Base-by-base conservation (phyloP, 2,329 filamentous ascomycete genomes). In the Lasiodiplodia citricola region DNA sequence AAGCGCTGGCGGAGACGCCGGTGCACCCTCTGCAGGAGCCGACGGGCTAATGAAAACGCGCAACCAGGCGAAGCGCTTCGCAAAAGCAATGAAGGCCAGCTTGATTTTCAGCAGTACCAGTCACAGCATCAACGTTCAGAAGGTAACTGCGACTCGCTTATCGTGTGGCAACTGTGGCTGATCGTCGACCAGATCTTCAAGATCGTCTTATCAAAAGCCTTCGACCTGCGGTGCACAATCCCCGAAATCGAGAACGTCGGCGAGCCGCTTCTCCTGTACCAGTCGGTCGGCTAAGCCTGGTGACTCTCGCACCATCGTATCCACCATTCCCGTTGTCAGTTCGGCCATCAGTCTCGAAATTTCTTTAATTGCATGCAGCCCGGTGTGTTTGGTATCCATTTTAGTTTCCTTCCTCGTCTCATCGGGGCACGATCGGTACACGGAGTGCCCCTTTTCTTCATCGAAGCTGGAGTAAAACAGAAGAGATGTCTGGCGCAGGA, bases 101-200 rank as follows among this genome's bases (percentile, higher is more conserved):
- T 86, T 99, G 76, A 98, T 99, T 77, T 99, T 99, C 82, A 97
- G 94, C 83, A 98, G 95, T 82, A 99, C 96, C 67, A 97, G 94
- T 80, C 96, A 99, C 83, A 97, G 94, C 81, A 99, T 99, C 86
- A 99, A 99, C 76, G 96, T 99, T 71, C 96, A 99, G 83, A 99
- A 98, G 91, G 95, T 97, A 78, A 58, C 80, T 70, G 47, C 16
- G 35, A 31, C 50, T 50, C 31, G 41, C 44, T 47, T 50, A 47
- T 52, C 10, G 21, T 44, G 54, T 51, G 44, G 60, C 60, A 60
- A 28, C 38, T 38, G 60, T 64, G 31, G 60, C 60, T 64, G 44
- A 64, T 64, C 60, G 57, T 31, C 60, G 14, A 38, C 38, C 21
- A 98, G 95, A 99, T 99, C 78, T 99, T 99, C 88, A 99, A 99